Evolutionary conservation across 1,284 basidiomycete species (phyloP).

Genomic region (Papiliotrema nemorosa): DNA sequence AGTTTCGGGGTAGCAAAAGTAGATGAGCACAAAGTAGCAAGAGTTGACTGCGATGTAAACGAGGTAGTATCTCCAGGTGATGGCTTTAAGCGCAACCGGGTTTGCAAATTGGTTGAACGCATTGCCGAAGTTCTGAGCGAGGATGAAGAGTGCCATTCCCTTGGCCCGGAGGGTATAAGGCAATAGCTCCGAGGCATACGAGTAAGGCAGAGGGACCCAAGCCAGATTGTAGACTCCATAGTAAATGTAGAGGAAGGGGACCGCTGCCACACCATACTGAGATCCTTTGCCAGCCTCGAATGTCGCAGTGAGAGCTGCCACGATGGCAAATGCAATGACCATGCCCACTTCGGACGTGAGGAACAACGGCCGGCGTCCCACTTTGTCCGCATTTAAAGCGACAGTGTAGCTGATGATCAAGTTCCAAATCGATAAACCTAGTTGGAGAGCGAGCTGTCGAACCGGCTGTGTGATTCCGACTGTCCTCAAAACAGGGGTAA

Average conservation of each 20-base stretch:
- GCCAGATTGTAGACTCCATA: conserved; percentile 21
- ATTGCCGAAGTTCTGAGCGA: conserved; percentile 4
- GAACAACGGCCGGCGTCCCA: conserved; percentile 29
- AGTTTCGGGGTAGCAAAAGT: conserved; percentile 39
- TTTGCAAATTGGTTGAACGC: conserved; percentile 53
- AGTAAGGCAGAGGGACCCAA: conserved; percentile 12
- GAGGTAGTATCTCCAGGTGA: conserved; percentile 62
- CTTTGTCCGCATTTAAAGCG: conserved; percentile 15
- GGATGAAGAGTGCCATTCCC: conserved; percentile 13
- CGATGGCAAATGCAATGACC: conserved; percentile 21
- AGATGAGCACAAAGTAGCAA: conserved; percentile 7
- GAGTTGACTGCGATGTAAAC: conserved; percentile 30
- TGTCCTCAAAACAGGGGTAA: conserved; percentile 32
- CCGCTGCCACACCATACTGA: conserved; percentile 1
- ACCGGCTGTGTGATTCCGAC: conserved; percentile 30
- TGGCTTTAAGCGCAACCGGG: conserved; percentile 62
- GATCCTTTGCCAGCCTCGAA: conserved; percentile 11
- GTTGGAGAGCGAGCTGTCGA: conserved; percentile 13
- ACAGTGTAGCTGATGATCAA: conserved; percentile 15
- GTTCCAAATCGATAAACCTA: conserved; percentile 1
- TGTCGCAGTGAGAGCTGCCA: conserved; percentile 28
- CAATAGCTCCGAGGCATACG: conserved; percentile 22
- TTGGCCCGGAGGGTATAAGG: conserved; percentile 17
- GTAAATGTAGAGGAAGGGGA: conserved; percentile 18
- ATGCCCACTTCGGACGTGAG: conserved; percentile 29